phyloP scores from a whole-genome alignment of 2,329 filamentous ascomycete species.

The Colletotrichum sansevieriae region DNA sequence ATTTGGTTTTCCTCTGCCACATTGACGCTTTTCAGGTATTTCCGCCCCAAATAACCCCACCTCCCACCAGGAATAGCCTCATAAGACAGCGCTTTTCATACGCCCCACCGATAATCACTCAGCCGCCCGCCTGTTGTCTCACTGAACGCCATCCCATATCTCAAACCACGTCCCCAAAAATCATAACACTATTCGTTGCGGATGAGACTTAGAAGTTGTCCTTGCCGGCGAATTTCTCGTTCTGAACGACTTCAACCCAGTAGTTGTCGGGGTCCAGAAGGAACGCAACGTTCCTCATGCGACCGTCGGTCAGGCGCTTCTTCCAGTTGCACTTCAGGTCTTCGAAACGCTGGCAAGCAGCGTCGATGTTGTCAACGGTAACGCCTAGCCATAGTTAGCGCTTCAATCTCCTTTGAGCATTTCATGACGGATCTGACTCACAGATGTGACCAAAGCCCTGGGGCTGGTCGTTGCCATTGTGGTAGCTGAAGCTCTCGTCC shows the following conservation, averaged over 20 bases:
- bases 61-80: slow-evolving; percentile 2
- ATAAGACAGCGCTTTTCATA: slow-evolving; percentile 23
- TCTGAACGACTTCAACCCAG: slow-evolving; percentile 86
- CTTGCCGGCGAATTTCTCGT: slow-evolving; percentile 73
- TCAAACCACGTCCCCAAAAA: not conserved
- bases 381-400: slow-evolving; percentile 65
- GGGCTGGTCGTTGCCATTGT: slow-evolving; percentile 91
- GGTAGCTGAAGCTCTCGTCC: slow-evolving; percentile 85
- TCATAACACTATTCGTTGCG: slow-evolving; percentile 6
- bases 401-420: not conserved
- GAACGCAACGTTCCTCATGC: slow-evolving; percentile 95
- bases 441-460: slow-evolving; percentile 97
- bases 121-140: slow-evolving; percentile 5
- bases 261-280: slow-evolving; percentile 89
- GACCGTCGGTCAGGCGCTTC: slow-evolving; percentile 92
- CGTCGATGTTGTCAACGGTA: slow-evolving; percentile 88
- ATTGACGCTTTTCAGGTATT: not conserved
- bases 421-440: slow-evolving; percentile 53
- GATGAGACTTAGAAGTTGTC: slow-evolving; percentile 60
- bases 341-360: slow-evolving; percentile 89
- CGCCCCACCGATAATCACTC: slow-evolving; percentile 2
- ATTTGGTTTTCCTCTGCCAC: not conserved
- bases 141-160: slow-evolving; percentile 9
- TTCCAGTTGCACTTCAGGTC: slow-evolving; percentile 87
- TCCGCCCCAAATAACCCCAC: not conserved